These are phyloP conservation scores for Gracilaria vermiculophylla DNA, from an alignment of 23 red algal genomes.

Conservation along the genomic window DNA sequence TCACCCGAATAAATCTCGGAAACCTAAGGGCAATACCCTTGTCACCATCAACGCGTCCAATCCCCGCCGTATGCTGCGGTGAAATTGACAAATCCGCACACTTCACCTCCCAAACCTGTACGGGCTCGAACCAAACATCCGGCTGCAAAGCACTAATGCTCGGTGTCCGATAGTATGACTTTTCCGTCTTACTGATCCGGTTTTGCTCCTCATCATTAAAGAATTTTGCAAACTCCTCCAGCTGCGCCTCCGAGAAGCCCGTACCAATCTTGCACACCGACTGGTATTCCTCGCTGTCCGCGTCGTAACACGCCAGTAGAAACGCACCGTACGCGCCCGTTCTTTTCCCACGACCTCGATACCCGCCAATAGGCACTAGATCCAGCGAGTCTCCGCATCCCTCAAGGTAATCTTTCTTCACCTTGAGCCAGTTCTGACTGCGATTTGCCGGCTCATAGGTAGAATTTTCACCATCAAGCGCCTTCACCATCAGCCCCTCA, in stretches of 20 bases:
- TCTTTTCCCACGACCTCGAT: slow-evolving; percentile 90
- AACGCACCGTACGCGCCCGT: slow-evolving; percentile 87
- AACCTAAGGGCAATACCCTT: slow-evolving; percentile 95
- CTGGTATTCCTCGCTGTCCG: slow-evolving; percentile 87
- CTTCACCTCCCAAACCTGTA: slow-evolving; percentile 91
- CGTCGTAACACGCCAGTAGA: slow-evolving; percentile 94
- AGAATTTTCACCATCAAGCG: slow-evolving; percentile 69
- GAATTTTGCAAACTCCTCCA: slow-evolving; percentile 75
- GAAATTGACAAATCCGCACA: slow-evolving; percentile 87
- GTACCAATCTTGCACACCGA: slow-evolving; percentile 93
- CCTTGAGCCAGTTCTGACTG: slow-evolving; percentile 97
- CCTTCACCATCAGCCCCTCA: slow-evolving; percentile 99
- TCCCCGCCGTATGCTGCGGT: slow-evolving; percentile 80
- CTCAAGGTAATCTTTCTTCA: slow-evolving; percentile 98
- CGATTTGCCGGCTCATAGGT: slow-evolving; percentile 98
- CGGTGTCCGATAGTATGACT: slow-evolving; percentile 66
- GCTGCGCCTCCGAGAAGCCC: slow-evolving; percentile 86
- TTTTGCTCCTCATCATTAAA: slow-evolving; percentile 46
- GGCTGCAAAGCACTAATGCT: slow-evolving; percentile 32
- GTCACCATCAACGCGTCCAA: slow-evolving; percentile 58
- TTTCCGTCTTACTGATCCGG: slow-evolving; percentile 1
- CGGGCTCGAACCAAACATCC: slow-evolving; percentile 92
- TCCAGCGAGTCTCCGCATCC: slow-evolving; percentile 90
- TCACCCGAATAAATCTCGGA: slow-evolving; percentile 82
- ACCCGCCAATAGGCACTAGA: slow-evolving; percentile 94